These are phyloP conservation scores for Cytospora piceae DNA, from an alignment of 2,329 filamentous ascomycete species.

Conservation along the genomic window DNA sequence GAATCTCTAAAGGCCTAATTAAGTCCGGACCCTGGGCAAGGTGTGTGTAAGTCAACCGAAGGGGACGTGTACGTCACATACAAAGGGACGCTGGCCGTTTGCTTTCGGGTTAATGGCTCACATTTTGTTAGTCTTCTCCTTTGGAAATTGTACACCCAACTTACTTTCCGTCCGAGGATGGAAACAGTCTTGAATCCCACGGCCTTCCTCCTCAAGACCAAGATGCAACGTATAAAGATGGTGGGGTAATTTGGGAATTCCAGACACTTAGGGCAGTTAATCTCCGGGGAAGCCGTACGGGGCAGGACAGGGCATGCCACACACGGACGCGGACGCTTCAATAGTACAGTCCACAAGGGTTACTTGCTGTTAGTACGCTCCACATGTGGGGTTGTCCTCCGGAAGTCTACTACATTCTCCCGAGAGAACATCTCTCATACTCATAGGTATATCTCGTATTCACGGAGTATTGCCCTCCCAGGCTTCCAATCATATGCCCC, in stretches of 20 bases:
- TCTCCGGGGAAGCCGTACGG: neutral
- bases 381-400: neutral
- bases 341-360: neutral
- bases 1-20: no score
- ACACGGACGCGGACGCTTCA: neutral
- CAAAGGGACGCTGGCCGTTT: no score
- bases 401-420: neutral
- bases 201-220: neutral
- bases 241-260: neutral
- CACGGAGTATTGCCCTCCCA: neutral
- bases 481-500: neutral
- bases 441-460: neutral
- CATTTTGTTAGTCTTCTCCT: neutral
- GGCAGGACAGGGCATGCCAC: neutral
- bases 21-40: no score
- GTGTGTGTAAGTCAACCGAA: no score
- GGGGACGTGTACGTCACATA: no score
- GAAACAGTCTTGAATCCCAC: neutral
- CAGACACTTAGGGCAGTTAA: neutral
- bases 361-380: neutral
- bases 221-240: neutral
- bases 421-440: neutral
- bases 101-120: no score
- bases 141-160: neutral
- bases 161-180: neutral